A percentile compares a stretch with the other conserved stretches of the same genome.
phyloP scores from a whole-genome alignment of 2,329 filamentous ascomycete species.

The Talaromyces piceae region DNA sequence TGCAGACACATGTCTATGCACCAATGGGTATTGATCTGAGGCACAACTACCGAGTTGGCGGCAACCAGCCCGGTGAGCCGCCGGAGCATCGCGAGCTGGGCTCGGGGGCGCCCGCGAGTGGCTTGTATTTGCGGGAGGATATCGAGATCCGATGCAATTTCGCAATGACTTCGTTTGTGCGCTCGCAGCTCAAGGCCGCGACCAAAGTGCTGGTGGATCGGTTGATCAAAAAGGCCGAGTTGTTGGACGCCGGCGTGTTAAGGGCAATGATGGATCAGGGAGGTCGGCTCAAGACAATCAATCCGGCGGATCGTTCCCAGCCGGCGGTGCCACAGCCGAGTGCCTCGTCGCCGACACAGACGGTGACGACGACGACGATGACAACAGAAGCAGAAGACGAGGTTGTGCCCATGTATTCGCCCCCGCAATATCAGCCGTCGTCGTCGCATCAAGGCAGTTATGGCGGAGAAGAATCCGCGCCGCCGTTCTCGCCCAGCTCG shows the following conservation, averaged over 20 bases:
- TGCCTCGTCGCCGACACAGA: neutral
- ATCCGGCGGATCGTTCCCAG: conserved; percentile 8
- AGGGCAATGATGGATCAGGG: conserved; percentile 10
- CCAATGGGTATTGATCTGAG: conserved; percentile 72
- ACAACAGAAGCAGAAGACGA: no score
- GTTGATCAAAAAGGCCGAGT: conserved; percentile 45
- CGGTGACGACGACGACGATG: neutral
- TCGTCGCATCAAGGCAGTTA: neutral
- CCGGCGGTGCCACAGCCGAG: neutral
- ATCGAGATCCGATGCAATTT: conserved; percentile 75
- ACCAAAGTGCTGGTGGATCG: conserved; percentile 62
- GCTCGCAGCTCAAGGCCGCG: conserved; percentile 69
- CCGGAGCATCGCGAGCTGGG: conserved; percentile 62
- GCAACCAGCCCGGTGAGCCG: conserved; percentile 64
- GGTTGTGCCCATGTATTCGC: neutral
- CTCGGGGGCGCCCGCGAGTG: conserved; percentile 54
- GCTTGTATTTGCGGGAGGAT: conserved; percentile 73
- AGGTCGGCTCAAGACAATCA: conserved; percentile 8
- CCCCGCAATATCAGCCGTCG: conserved; percentile 1
- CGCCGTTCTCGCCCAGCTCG: neutral
- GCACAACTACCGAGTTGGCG: conserved; percentile 67
- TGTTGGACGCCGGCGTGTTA: conserved; percentile 18
- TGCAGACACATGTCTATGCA: conserved; percentile 81
- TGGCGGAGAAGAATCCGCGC: neutral
- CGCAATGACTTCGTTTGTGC: conserved; percentile 66